These are phyloP conservation scores for Nigrograna mackinnonii DNA, from an alignment of 2,329 filamentous ascomycete species.

Conservation along the genomic window DNA sequence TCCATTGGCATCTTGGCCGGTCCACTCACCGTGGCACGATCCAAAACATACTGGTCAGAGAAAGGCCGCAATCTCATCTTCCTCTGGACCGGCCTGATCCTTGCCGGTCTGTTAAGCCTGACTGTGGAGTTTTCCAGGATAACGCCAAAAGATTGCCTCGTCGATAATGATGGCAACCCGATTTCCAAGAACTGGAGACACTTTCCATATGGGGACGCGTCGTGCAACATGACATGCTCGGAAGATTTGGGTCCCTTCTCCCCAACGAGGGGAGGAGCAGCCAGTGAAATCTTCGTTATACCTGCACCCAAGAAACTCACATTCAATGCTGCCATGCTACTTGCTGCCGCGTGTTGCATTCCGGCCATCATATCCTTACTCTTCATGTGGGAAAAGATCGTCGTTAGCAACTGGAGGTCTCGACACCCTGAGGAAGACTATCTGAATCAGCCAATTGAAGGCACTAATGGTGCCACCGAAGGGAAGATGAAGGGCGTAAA, in stretches of 20 bases:
- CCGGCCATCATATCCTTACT: too few relatives aligned
- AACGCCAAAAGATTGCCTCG: constrained; percentile 47
- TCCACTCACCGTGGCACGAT: constrained; percentile 64
- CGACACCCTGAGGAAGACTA: constrained; percentile 41
- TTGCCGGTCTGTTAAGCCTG: constrained; percentile 65
- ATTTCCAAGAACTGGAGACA: constrained; percentile 50
- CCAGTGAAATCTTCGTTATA: too few relatives aligned
- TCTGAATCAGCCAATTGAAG: constrained; percentile 50
- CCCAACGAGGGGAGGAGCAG: too few relatives aligned
- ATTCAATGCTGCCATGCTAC: too few relatives aligned
- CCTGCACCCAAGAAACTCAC: too few relatives aligned
- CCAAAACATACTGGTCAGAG: constrained; percentile 66
- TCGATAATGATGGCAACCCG: constrained; percentile 42
- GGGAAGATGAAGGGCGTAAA: constrained; percentile 52
- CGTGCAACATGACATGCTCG: too few relatives aligned
- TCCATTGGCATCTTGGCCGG: constrained; percentile 68
- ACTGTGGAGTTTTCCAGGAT: constrained; percentile 67
- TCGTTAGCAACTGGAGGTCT: constrained; percentile 63
- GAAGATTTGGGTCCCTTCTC: too few relatives aligned
- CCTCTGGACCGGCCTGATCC: constrained; percentile 64
- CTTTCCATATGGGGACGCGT: too few relatives aligned
- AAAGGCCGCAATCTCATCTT: constrained; percentile 69
- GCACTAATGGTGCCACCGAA: constrained; percentile 59
- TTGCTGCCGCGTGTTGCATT: too few relatives aligned
- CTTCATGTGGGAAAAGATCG: too few relatives aligned